These are phyloP conservation scores for Saccharomycopsis olivae DNA, from an alignment of 805 yeast genomes.

Conservation along the genomic window DNA sequence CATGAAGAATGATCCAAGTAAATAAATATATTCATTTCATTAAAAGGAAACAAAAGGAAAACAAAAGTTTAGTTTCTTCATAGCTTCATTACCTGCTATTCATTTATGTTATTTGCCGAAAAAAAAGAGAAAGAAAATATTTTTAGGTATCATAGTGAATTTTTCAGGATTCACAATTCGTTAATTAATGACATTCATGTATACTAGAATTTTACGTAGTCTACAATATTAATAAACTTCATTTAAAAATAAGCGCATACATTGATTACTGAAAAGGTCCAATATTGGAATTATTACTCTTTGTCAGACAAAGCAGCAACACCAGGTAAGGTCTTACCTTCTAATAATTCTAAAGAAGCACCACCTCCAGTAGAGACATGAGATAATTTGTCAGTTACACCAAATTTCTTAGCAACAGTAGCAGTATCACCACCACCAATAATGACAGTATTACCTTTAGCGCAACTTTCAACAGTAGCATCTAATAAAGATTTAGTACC, in stretches of 20 bases:
- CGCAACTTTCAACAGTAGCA: constrained; percentile 78
- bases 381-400: constrained; percentile 90
- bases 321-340: constrained; percentile 98
- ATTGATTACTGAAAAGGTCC: too few relatives aligned
- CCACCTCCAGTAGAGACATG: constrained; percentile 99
- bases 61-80: not conserved
- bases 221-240: too few relatives aligned
- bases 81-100: not conserved
- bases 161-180: too few relatives aligned
- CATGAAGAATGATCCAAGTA: constrained; percentile 80
- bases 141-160: too few relatives aligned
- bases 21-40: constrained; percentile 37
- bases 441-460: constrained; percentile 86
- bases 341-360: constrained; percentile 96
- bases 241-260: too few relatives aligned
- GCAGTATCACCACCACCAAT: constrained; percentile 99
- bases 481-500: constrained; percentile 90
- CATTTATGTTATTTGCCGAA: not conserved
- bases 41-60: not conserved
- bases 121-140: too few relatives aligned
- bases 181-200: too few relatives aligned
- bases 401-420: constrained; percentile 96
- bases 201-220: too few relatives aligned
- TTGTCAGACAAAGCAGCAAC: constrained; percentile 85
- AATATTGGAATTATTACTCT: too few relatives aligned